Evolutionary conservation across 768 basidiomycete genomes (phyloP), one percentile per base, ranked within the genome.

Genomic region (Dentipellis fragilis): DNA sequence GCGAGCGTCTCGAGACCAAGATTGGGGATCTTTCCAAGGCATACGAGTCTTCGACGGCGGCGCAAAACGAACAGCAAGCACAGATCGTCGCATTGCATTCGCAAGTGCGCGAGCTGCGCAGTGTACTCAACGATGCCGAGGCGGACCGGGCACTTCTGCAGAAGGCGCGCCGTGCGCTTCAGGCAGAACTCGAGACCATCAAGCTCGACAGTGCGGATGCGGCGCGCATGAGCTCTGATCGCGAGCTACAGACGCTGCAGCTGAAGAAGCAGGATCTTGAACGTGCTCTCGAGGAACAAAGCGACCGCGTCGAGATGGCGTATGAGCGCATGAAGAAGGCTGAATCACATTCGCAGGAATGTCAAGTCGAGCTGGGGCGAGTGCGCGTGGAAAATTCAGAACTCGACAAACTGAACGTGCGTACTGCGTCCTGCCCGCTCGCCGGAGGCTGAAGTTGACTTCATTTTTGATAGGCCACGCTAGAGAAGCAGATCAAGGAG

Each of bases 401-500:
- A 58, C 68, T 93, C 39, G 90, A 93, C 57, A 81, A 81, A 65
- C 71, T 78, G 49, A 93, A 93, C 63, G 90, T 91, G 60, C 60
- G 75, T 67, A 34, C 9, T 73, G 62, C 35, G 23, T 48, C 29
- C 37, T 22, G 35, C 54, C 52, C 23, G 47, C 38, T 19, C 42
- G 8, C 10, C n/a, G 51, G 29, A 16, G 35, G 14, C 58, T 45
- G 53, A 9, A 21, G 38, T 16, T 39, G 23, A 35, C 39, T 51
- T 59, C 29, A 61, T 46, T 49, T 57, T 61, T 37, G 34, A 54
- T 40, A 93, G 91, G 88, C 87, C 10, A 81, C 76, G 59, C 73
- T 93, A 16, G 89, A 93, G 72, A 92, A 89, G 65, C 86, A 89
- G 64, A 75, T 87, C 65, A 91, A 90, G 64, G 91, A 92, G 52